Evolutionary conservation across 768 basidiomycete genomes (phyloP).

Genomic region (Termitomyces sp.): DNA sequence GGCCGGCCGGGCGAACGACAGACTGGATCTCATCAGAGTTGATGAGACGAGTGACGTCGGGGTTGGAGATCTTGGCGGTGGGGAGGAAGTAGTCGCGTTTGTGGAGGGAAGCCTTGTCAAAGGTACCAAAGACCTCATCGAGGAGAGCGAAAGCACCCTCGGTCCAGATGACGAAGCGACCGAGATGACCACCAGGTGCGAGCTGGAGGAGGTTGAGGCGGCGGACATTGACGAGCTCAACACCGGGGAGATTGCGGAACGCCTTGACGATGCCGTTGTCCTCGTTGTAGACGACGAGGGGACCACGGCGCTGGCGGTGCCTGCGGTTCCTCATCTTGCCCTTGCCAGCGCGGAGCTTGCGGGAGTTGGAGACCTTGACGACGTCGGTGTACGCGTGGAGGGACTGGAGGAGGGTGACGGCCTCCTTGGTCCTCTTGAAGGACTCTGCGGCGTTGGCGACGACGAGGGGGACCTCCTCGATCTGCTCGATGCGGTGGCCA

Average conservation of each 20-base stretch:
- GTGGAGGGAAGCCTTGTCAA: conserved; percentile 78
- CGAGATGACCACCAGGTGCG: conserved; percentile 98
- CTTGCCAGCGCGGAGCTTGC: conserved; percentile 95
- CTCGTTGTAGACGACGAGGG: conserved; percentile 95
- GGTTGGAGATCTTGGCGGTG: conserved; percentile 93
- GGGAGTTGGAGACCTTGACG: conserved; percentile 94
- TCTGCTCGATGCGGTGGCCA: conserved; percentile 97
- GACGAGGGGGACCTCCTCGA: conserved; percentile 96
- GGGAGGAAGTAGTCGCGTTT: conserved; percentile 95
- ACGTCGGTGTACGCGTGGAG: conserved; percentile 91
- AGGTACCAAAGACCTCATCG: conserved; percentile 94
- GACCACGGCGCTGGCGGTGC: conserved; percentile 95
- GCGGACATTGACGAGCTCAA: conserved; percentile 93
- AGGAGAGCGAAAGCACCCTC: conserved; percentile 90
- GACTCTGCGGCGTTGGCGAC: conserved; percentile 77
- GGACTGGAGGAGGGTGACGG: conserved; percentile 88
- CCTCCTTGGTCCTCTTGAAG: conserved; percentile 95
- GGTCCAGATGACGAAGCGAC: conserved; percentile 99
- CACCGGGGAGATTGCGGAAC: conserved; percentile 98
- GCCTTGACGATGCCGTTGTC: conserved; percentile 98
- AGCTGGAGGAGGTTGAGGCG: conserved; percentile 97
- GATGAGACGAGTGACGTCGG: conserved; percentile 96
- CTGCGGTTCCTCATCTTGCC: conserved; percentile 97
- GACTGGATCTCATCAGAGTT: conserved; percentile 99
- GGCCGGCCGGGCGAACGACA: conserved; percentile 86